Evolutionary conservation across 176 grass and related monocot species (phyloP).

Genomic region (Oryza longistaminata): DNA sequence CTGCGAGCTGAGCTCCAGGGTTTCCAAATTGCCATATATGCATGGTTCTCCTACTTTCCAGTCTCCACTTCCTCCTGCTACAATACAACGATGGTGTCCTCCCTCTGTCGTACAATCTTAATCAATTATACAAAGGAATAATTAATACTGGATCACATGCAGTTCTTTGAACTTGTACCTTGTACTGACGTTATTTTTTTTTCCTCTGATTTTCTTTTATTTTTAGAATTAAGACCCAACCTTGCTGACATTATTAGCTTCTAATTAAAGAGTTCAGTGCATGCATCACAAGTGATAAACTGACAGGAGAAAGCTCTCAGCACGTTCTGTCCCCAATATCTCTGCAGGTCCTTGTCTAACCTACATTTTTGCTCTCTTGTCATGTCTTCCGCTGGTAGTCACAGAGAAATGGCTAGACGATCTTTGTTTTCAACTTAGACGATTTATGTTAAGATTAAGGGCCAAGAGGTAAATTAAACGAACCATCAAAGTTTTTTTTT

Average conservation of each 20-base stretch:
- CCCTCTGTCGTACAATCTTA: background rate
- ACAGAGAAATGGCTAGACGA: background rate
- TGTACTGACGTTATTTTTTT: background rate
- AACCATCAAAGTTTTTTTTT: background rate
- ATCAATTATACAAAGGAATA: background rate
- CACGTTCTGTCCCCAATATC: background rate
- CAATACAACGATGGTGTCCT: background rate
- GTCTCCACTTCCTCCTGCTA: background rate
- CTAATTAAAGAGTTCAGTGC: no score
- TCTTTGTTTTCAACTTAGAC: background rate
- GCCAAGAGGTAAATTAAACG: background rate
- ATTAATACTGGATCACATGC: background rate
- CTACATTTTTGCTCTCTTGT: background rate
- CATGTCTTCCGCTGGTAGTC: background rate
- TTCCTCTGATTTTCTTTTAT: background rate
- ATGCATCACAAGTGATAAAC: background rate
- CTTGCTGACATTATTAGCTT: no score
- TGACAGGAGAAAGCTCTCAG: background rate
- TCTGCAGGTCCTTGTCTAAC: background rate
- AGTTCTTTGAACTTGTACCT: background rate
- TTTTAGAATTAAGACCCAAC: no score
- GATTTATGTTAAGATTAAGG: background rate
- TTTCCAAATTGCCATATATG: background rate
- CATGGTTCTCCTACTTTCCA: constrained; percentile 21
- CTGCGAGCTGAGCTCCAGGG: background rate